phyloP scores from a whole-genome alignment of 108 stramenopile species.

The Conticribra guillardii region DNA sequence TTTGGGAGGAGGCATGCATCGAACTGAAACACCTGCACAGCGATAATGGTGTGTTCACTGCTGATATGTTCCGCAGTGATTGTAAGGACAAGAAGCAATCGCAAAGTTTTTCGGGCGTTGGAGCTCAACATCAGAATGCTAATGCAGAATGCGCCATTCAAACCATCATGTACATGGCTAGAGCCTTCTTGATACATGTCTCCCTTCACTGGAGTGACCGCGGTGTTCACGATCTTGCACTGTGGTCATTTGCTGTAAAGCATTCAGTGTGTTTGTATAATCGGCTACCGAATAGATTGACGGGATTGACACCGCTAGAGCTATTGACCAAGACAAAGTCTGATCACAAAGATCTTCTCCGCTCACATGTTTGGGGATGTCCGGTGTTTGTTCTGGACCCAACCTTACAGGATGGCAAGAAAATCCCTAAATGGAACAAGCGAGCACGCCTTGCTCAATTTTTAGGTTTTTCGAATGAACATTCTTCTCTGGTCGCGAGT shows the following conservation, averaged over 20 bases:
- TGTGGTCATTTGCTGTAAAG: slow-evolving; percentile 27
- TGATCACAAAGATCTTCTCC: slow-evolving; percentile 25
- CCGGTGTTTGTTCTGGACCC: slow-evolving; percentile 29
- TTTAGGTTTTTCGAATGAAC: too few relatives aligned
- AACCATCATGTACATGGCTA: too few relatives aligned
- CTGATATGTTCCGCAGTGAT: too few relatives aligned
- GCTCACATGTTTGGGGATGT: slow-evolving; percentile 35
- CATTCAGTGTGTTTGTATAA: slow-evolving; percentile 31
- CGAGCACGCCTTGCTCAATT: slow-evolving; percentile 18
- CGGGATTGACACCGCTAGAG: slow-evolving; percentile 26
- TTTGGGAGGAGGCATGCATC: slow-evolving; percentile 12
- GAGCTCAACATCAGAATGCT: too few relatives aligned
- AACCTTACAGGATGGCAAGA: too few relatives aligned
- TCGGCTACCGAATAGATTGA: slow-evolving; percentile 12
- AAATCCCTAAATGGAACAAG: slow-evolving; percentile 24
- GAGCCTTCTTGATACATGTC: slow-evolving; percentile 49
- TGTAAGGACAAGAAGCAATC: slow-evolving; percentile 19
- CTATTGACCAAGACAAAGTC: too few relatives aligned
- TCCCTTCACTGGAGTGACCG: slow-evolving; percentile 41
- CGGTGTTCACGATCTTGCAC: background rate
- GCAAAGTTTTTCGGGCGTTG: slow-evolving; percentile 41
- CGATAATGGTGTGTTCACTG: slow-evolving; percentile 42
- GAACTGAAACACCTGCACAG: slow-evolving; percentile 28
- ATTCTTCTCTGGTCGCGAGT: slow-evolving; percentile 20
- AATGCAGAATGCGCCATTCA: too few relatives aligned